Evolutionary conservation across 164 flowering plant genomes (phyloP).

Genomic region (Magnolia changhungtana): DNA sequence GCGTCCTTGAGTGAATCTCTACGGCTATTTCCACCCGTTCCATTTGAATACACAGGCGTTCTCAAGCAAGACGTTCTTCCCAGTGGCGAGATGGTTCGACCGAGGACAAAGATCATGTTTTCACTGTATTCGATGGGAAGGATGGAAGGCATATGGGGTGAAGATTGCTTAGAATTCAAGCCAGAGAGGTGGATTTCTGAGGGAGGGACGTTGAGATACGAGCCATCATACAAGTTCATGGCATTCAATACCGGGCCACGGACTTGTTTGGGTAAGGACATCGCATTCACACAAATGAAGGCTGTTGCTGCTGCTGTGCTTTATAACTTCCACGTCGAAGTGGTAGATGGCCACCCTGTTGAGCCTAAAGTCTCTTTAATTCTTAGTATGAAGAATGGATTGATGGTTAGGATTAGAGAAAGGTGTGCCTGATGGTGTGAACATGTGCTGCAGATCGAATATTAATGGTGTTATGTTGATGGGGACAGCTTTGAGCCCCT

Average conservation of each 20-base stretch:
- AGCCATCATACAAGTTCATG: constrained; percentile 7
- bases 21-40: constrained; percentile 35
- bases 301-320: constrained; percentile 26
- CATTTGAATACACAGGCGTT: constrained; percentile 22
- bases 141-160: constrained; percentile 39
- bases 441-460: neutral
- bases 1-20: constrained; percentile 38
- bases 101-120: constrained; percentile 21
- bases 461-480: too few species aligned
- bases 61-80: constrained; percentile 26
- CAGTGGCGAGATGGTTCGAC: constrained; percentile 18
- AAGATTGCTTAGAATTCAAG: constrained; percentile 34
- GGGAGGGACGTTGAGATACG: constrained; percentile 14
- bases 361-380: constrained; percentile 11
- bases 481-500: too few species aligned
- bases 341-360: constrained; percentile 12
- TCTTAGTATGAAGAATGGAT: constrained; percentile 17
- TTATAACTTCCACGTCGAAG: constrained; percentile 23
- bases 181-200: constrained; percentile 59
- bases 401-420: neutral
- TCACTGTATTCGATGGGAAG: constrained; percentile 31
- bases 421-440: neutral
- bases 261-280: constrained; percentile 38
- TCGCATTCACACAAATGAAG: constrained; percentile 38
- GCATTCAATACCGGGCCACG: constrained; percentile 42